Evolutionary conservation across 441 rosid species (phyloP).

Genomic region (Corymbia citriodora): DNA sequence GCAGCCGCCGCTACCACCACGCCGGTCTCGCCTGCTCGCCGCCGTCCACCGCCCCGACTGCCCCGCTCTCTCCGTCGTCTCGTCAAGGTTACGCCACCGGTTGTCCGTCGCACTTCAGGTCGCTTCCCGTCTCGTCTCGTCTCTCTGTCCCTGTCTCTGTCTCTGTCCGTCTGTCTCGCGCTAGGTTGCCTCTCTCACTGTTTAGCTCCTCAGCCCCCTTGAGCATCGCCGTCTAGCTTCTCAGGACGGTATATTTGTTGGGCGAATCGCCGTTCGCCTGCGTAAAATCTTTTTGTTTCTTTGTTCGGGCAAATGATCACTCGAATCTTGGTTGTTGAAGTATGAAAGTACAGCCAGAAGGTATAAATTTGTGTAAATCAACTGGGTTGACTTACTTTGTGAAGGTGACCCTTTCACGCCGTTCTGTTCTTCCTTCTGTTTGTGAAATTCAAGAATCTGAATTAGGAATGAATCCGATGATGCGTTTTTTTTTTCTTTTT

Average conservation of each 20-base stretch:
- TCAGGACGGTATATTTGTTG: background rate
- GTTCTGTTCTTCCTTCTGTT: background rate
- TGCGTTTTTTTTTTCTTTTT: background rate
- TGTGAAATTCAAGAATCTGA: background rate
- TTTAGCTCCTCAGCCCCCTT: background rate
- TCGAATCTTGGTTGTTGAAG: background rate
- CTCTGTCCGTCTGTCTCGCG: background rate
- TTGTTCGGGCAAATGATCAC: background rate
- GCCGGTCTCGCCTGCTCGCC: background rate
- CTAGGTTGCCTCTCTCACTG: background rate
- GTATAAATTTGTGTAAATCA: background rate
- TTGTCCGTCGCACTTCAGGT: background rate
- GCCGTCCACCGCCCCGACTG: background rate
- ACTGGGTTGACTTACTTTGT: fast-evolving
- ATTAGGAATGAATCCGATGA: background rate
- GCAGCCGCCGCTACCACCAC: background rate
- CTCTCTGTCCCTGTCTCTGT: background rate
- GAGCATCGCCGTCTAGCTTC: background rate
- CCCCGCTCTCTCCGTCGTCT: background rate
- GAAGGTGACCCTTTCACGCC: background rate
- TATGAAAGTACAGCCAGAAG: background rate
- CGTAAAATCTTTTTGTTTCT: background rate
- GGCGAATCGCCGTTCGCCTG: background rate
- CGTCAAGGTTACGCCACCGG: background rate
- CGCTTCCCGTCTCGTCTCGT: background rate